These are phyloP conservation scores for Pseudocercospora cruenta DNA, from an alignment of 2,329 filamentous ascomycete genomes.

Conservation along the genomic window DNA sequence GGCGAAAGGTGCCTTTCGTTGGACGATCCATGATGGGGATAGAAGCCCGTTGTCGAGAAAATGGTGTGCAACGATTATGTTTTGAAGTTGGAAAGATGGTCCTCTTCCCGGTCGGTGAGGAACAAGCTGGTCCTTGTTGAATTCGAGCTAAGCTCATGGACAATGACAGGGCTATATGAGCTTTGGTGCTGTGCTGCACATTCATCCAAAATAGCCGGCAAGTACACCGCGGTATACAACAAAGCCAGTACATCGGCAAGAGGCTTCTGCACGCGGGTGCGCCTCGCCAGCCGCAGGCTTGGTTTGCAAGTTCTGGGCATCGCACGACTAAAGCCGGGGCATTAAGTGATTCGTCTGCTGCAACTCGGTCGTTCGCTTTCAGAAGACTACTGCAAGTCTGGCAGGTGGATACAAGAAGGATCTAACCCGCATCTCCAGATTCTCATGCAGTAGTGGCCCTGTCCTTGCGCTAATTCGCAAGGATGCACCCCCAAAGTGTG, in stretches of 20 bases:
- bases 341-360: background rate
- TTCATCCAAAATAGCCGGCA: conserved; percentile 19
- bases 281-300: conserved; percentile 9
- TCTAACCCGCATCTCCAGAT: background rate
- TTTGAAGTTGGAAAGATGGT: background rate
- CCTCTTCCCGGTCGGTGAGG: background rate
- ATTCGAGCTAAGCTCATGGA: background rate
- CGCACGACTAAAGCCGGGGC: background rate
- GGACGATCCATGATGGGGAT: conserved; percentile 36
- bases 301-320: conserved; percentile 4
- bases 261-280: conserved; percentile 5
- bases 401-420: background rate
- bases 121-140: conserved; percentile 1
- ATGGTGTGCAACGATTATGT: background rate
- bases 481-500: no score
- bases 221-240: conserved; percentile 5
- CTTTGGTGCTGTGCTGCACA: conserved; percentile 4
- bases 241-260: conserved; percentile 1
- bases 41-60: background rate
- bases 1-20: conserved; percentile 38
- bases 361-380: background rate
- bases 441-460: background rate
- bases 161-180: conserved; percentile 14
- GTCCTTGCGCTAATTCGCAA: no score
- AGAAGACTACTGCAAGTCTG: background rate